Base-by-base conservation (phyloP, 1,139 yeast species). In the Candida gigantensis region DNA sequence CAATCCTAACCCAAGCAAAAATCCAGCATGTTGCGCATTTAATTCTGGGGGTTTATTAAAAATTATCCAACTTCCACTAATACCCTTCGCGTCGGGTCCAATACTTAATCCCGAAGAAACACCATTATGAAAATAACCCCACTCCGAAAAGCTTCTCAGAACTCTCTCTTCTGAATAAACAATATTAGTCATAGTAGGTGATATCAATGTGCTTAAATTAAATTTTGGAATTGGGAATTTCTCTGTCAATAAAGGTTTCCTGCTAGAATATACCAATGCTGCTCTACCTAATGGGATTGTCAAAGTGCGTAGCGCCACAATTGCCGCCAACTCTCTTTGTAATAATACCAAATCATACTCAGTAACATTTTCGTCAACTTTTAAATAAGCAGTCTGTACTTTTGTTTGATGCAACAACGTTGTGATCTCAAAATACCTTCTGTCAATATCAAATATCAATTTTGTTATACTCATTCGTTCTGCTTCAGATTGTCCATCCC, bases 71-170 rank as follows among this genome's bases (percentile, higher is more conserved):
- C 95, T 84, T 0, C 97, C 96, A 13, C 83, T 79, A 6, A 92
- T 80, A 6, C 87, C 90, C 27, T 74, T 72, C 0, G 90, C 79
- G 28, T 76, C 78, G 41, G 72, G 73, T 3, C 90, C 80, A 5
- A 90, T 79, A 38, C 86, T 81, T 35, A 94, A 62, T 0, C 97
- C 98, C 1, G 94, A 77, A 2, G 96, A 81, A 0, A 82, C 95
- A 9, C 99, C 99, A 50, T 86, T 86, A 51, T 92, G 97, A 55
- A 92, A 94, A 43, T 79, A 77, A 0, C 96, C 96, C 97, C 97
- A 90, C 31, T 81, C 79, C 16, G 77, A 55, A 4, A 74, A 61
- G 12, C 68, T 73, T 4, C 71, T 66, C 11, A 77, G 70, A 7
- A 86, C 57, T 0, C 74, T 54, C 2, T 76, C 79, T 40, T 74